phyloP scores from a whole-genome alignment of 768 basidiomycete species.

The Gloeopeniophorella convolvens region DNA sequence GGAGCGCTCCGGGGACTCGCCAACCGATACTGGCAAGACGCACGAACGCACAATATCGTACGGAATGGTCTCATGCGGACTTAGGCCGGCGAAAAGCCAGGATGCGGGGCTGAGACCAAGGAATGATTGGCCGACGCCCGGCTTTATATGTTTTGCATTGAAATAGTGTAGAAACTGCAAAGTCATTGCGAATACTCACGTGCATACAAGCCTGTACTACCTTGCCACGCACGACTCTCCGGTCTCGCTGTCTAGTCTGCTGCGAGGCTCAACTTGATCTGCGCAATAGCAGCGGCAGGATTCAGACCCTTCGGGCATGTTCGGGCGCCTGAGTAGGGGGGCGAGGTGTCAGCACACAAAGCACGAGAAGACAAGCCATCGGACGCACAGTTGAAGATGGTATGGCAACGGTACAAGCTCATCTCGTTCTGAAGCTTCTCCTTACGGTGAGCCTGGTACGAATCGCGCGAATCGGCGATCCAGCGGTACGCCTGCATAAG shows the following conservation, averaged over 20 bases:
- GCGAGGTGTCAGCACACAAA: neutral
- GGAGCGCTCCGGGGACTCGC: no score
- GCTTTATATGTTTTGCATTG: no score
- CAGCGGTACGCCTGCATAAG: constrained; percentile 96
- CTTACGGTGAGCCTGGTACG: constrained; percentile 71
- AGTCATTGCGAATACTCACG: neutral
- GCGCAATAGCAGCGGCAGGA: constrained; percentile 85
- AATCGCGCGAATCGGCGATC: constrained; percentile 96
- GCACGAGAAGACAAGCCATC: constrained; percentile 22
- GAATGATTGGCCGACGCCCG: no score
- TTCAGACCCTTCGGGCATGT: constrained; percentile 98
- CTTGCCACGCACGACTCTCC: neutral
- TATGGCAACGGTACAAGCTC: constrained; percentile 96
- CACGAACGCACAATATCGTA: no score
- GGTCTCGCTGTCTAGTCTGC: constrained; percentile 43
- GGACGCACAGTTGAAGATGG: constrained; percentile 85
- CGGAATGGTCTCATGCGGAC: no score
- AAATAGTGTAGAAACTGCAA: no score
- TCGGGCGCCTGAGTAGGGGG: constrained; percentile 52
- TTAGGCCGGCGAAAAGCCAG: no score
- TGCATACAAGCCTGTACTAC: neutral
- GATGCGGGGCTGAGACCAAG: no score
- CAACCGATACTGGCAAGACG: no score
- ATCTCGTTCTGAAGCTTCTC: constrained; percentile 93
- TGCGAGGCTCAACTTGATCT: constrained; percentile 88